Conservation (phyloP, 208 protist species). For the Crithidia bombi region DNA sequence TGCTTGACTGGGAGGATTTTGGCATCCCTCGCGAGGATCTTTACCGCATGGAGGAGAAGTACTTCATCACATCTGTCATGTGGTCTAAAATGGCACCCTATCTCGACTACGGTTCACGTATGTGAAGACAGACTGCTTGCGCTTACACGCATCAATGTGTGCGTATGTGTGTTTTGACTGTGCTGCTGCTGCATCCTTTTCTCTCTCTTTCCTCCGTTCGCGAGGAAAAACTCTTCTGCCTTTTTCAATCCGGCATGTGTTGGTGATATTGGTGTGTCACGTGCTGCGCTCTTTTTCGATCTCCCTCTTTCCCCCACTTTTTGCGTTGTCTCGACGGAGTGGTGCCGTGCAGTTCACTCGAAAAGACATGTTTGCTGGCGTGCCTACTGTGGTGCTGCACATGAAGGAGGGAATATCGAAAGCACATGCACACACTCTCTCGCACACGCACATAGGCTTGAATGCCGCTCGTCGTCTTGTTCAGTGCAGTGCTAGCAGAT, state of each 20-base stretch:
- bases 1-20: conserved; percentile 93
- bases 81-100: conserved; percentile 78
- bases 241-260: no score
- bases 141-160: no score
- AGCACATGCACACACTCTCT: no score
- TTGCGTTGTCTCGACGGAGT: no score
- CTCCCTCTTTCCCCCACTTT: no score
- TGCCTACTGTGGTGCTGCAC: no score
- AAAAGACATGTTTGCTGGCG: no score
- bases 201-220: not conserved
- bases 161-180: conserved; percentile 3
- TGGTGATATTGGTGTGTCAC: no score
- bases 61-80: conserved; percentile 89
- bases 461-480: not conserved
- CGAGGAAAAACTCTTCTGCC: not conserved
- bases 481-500: conserved; percentile 1
- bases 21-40: conserved; percentile 90
- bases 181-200: not conserved
- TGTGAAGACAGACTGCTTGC: conserved; percentile 48
- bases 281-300: no score
- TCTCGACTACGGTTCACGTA: conserved; percentile 67
- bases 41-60: conserved; percentile 92
- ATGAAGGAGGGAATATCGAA: no score
- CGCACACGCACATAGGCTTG: no score
- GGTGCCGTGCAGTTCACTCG: no score